phyloP scores from a whole-genome alignment of 179 eudicot species.

The Spergularia azorica region DNA sequence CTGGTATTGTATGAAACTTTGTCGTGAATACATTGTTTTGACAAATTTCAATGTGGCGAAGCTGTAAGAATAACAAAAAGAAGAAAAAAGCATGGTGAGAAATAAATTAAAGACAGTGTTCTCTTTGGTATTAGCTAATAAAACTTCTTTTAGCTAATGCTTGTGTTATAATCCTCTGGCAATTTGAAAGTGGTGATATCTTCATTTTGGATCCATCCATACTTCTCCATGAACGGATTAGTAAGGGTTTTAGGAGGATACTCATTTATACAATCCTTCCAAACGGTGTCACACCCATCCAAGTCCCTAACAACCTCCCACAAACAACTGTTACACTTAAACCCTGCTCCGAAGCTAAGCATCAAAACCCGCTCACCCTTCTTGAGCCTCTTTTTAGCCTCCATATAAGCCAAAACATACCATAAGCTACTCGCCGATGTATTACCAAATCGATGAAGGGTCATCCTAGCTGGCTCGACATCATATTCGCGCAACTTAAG shows the following conservation, averaged over 20 bases:
- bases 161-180: not conserved
- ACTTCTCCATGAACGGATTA: conserved; percentile 57
- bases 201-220: conserved; percentile 60
- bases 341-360: conserved; percentile 82
- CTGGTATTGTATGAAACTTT: no score
- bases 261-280: conserved; percentile 43
- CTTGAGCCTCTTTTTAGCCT: conserved; percentile 73
- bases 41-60: not conserved
- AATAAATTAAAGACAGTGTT: not conserved
- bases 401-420: conserved; percentile 90
- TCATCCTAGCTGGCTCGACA: conserved; percentile 88
- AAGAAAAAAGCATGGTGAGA: not conserved
- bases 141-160: no score
- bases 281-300: conserved; percentile 38
- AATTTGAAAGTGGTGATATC: conserved; percentile 47
- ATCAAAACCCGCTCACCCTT: conserved; percentile 69
- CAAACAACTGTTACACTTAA: conserved; percentile 62
- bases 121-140: not conserved
- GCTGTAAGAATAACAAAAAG: not conserved
- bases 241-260: conserved; percentile 39
- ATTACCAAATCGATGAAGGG: conserved; percentile 90
- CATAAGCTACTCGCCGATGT: conserved; percentile 89
- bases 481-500: conserved; percentile 53
- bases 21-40: not conserved
- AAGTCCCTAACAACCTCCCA: conserved; percentile 61